Percentiles rank a stretch among this genome's conserved stretches.
Evolutionary conservation across 805 yeast genomes (phyloP).

Genomic region (Ogataea sp.): DNA sequence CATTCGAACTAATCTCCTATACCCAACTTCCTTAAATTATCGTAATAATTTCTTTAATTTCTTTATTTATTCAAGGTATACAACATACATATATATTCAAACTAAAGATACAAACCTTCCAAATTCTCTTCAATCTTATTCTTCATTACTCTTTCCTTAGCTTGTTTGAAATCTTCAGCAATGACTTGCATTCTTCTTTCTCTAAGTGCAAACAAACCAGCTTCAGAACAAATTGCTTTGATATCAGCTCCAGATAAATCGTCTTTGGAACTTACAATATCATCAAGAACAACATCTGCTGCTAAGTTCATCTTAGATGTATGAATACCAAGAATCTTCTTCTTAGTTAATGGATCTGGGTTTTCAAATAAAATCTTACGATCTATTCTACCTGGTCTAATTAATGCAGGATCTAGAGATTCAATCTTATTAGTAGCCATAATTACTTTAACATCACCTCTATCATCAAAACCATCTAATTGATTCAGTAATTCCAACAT

Average conservation of each 20-base stretch:
- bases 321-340: slow-evolving; percentile 87
- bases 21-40: too few species aligned
- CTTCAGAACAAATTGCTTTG: slow-evolving; percentile 96
- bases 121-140: slow-evolving; percentile 94
- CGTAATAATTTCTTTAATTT: too few species aligned
- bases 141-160: slow-evolving; percentile 91
- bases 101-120: slow-evolving; percentile 80
- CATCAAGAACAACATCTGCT: slow-evolving; percentile 82
- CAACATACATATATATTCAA: too few species aligned
- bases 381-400: slow-evolving; percentile 96
- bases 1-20: too few species aligned
- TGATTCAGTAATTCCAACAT: slow-evolving; percentile 95
- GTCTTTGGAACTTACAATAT: slow-evolving; percentile 82
- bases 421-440: slow-evolving; percentile 98
- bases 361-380: slow-evolving; percentile 93
- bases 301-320: slow-evolving; percentile 89
- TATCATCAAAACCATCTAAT: slow-evolving; percentile 93
- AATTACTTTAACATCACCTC: slow-evolving; percentile 95
- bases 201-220: slow-evolving; percentile 89
- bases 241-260: slow-evolving; percentile 97
- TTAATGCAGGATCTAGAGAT: slow-evolving; percentile 88
- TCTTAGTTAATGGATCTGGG: slow-evolving; percentile 88
- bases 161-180: slow-evolving; percentile 86
- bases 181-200: slow-evolving; percentile 98
- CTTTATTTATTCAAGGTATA: too few species aligned